Percentiles rank a stretch among this genome's conserved stretches.
phyloP scores from a whole-genome alignment of 306 rosid genomes.

The Sesbania bispinosa region DNA sequence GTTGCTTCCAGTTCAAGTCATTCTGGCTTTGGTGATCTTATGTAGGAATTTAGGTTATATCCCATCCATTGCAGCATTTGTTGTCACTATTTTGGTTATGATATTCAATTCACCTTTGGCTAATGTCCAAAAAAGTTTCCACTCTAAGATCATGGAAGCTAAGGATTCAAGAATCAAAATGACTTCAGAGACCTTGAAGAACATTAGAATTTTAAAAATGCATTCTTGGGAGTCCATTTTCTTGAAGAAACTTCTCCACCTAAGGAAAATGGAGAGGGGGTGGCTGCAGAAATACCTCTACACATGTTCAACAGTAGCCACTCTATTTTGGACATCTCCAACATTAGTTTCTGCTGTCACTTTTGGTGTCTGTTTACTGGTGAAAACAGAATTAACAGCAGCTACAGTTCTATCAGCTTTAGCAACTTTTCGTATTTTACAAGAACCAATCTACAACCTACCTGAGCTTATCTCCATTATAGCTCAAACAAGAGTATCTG shows the following conservation, averaged over 20 bases:
- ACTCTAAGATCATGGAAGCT: no score
- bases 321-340: constrained; percentile 87
- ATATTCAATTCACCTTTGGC: constrained; percentile 77
- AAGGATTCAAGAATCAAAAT: constrained; percentile 69
- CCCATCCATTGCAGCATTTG: constrained; percentile 67
- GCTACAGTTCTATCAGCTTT: constrained; percentile 76
- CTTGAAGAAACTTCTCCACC: constrained; percentile 56
- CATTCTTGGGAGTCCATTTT: constrained; percentile 79
- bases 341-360: constrained; percentile 74
- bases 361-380: constrained; percentile 62
- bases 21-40: constrained; percentile 57
- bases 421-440: no score
- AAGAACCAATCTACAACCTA: constrained; percentile 71
- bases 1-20: no score
- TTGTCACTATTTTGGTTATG: constrained; percentile 65
- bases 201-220: constrained; percentile 65
- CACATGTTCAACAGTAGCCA: constrained; percentile 64
- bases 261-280: constrained; percentile 53
- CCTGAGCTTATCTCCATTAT: constrained; percentile 88
- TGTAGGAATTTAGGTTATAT: constrained; percentile 57
- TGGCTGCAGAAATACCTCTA: constrained; percentile 80
- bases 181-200: constrained; percentile 72
- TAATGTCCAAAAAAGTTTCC: constrained; percentile 53
- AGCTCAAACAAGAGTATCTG: constrained; percentile 75
- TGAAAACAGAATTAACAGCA: constrained; percentile 55